Percentiles rank a stretch among this genome's conserved stretches.
Evolutionary conservation across 768 basidiomycete species (phyloP).

Genomic region (Paxillus ammoniavirescens): DNA sequence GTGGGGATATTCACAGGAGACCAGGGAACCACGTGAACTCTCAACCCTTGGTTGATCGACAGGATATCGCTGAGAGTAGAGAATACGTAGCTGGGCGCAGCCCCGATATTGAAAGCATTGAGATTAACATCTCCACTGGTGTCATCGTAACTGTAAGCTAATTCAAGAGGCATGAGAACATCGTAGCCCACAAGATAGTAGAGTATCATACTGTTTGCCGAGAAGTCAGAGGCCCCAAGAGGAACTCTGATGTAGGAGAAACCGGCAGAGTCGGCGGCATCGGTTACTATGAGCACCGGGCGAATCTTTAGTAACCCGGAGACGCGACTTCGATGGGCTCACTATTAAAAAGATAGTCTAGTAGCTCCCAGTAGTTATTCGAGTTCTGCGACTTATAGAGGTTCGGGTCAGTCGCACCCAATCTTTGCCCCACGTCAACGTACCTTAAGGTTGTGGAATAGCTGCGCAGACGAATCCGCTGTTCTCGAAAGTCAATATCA

Average conservation of each 20-base stretch:
- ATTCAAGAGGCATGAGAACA: constrained; percentile 1
- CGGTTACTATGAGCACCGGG: constrained; percentile 39
- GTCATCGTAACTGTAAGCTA: constrained; percentile 68
- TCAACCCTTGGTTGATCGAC: constrained; percentile 50
- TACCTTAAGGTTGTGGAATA: constrained; percentile 67
- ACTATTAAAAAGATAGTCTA: constrained; percentile 57
- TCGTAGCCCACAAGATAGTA: background rate
- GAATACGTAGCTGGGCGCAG: constrained; percentile 61
- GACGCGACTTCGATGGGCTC: background rate
- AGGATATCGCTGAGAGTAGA: constrained; percentile 62
- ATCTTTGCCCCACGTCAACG: background rate
- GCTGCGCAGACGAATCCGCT: constrained; percentile 72
- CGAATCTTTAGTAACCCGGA: background rate
- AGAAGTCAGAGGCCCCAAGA: constrained; percentile 75
- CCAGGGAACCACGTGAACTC: constrained; percentile 68
- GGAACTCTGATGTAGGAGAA: constrained; percentile 68
- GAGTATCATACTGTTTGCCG: constrained; percentile 45
- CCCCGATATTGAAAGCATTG: constrained; percentile 52
- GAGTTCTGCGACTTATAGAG: constrained; percentile 45
- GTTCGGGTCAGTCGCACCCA: constrained; percentile 1
- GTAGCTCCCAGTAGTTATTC: constrained; percentile 54
- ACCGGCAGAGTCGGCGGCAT: constrained; percentile 62
- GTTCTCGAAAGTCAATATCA: constrained; percentile 2
- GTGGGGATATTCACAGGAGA: constrained; percentile 54
- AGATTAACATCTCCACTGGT: constrained; percentile 60